Conservation (phyloP, 2,329 filamentous ascomycete genomes). For the Talaromyces funiculosus region DNA sequence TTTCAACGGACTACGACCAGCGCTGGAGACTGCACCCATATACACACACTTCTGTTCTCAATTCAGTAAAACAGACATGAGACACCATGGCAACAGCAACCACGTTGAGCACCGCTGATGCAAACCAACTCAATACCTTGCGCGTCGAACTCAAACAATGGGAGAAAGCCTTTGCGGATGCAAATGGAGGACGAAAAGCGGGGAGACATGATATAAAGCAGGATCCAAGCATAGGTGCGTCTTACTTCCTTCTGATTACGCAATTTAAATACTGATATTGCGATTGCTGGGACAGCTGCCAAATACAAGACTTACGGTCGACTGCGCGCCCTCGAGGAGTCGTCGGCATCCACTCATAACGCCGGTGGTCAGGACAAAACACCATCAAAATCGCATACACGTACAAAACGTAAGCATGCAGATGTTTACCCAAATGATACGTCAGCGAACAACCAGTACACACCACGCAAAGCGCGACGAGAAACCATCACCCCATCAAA, state of each 20-base stretch:
- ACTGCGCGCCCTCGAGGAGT: constrained; percentile 32
- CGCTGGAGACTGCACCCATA: background rate
- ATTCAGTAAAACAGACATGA: background rate
- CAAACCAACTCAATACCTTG: constrained; percentile 27
- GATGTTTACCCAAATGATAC: constrained; percentile 23
- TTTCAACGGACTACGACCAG: background rate
- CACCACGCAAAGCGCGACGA: constrained; percentile 10
- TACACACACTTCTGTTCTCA: background rate
- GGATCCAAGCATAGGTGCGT: constrained; percentile 41
- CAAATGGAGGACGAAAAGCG: constrained; percentile 41
- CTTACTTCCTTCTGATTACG: too few species aligned
- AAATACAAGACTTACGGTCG: constrained; percentile 47
- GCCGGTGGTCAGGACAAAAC: constrained; percentile 18
- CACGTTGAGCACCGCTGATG: constrained; percentile 23
- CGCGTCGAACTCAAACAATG: constrained; percentile 44
- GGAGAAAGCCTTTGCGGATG: constrained; percentile 41
- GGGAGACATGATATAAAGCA: constrained; percentile 45
- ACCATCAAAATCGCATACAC: constrained; percentile 16
- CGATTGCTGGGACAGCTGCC: too few species aligned
- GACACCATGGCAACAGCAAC: background rate
- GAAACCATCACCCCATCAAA: constrained; percentile 33
- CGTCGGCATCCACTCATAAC: constrained; percentile 16
- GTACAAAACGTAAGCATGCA: constrained; percentile 28
- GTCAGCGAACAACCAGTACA: background rate
- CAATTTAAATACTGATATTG: too few species aligned